Base-by-base conservation (phyloP, 345 rosid species). In the Physaria fendleri region DNA sequence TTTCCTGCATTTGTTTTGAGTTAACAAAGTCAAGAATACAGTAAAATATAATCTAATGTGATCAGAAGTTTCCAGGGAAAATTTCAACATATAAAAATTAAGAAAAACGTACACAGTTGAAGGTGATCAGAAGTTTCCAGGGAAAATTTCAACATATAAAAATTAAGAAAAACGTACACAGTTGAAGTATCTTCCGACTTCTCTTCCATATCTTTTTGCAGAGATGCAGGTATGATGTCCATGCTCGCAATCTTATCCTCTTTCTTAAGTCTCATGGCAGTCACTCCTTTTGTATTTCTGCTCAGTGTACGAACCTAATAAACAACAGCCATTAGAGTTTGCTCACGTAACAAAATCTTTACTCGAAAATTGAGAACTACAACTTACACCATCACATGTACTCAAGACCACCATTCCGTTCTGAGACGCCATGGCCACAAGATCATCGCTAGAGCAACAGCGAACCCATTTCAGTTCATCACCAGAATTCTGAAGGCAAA, bases 381-480 rank as follows among this genome's bases (percentile, higher is more conserved):
- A 58, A 65, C 89, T 71, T 78, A 88, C 98, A 72, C 67, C 77
- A 44, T 81, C 90, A 50, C 93, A 86, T 44, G 93, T 77, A 69
- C 87, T 81, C 44, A 92, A 64, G 68, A 86, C 84, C 56, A 88
- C 97, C 93, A 76, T 81, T 85, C 97, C 98, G 38, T 88, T 86
- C 44, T 77, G 97, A 8, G 98, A 92, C 54, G 98, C 98, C 97
- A 92, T 84, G 32, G 97, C 97, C 51, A 88, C 87, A 52, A 88
- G 85, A 75, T 92, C 98, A 63, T 83, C 80, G 74, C 82, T 84
- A 63, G 89, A 61, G 74, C 98, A 88, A 53, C 87, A 81, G 6
- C 84, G 85, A 18, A 88, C 98, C 98, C 97, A 92, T 71, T 83
- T 92, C 56, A 92, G 76, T 68, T 88, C 87, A 76, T 92, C 98